Conservation (phyloP, 2,329 filamentous ascomycete genomes). For the Penicillium corylophilum region DNA sequence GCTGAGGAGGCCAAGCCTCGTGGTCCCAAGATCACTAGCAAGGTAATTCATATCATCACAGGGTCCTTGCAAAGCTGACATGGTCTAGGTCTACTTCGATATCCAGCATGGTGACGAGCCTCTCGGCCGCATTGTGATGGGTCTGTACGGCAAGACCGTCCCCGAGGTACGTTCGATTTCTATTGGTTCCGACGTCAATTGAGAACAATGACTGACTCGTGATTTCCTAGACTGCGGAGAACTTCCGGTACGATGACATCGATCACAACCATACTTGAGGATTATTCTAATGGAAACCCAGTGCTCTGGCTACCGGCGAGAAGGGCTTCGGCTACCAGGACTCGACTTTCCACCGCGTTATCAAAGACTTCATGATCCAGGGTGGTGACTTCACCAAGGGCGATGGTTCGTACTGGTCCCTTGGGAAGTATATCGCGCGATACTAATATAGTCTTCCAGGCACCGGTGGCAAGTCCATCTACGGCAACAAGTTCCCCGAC, state of each 20-base stretch:
- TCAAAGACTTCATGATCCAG: constrained; percentile 70
- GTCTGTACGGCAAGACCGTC: constrained; percentile 66
- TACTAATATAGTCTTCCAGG: constrained; percentile 39
- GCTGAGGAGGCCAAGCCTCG: constrained; percentile 62
- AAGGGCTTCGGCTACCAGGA: constrained; percentile 67
- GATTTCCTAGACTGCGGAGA: constrained; percentile 58
- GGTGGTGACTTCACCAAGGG: constrained; percentile 66
- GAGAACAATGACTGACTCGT: constrained; percentile 5
- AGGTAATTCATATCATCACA: constrained; percentile 52
- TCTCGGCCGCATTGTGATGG: constrained; percentile 61
- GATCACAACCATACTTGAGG: not conserved
- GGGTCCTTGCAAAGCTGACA: constrained; percentile 11
- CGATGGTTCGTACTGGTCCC: constrained; percentile 48
- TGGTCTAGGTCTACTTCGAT: constrained; percentile 61
- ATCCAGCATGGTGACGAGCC: constrained; percentile 63
- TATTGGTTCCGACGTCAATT: not conserved
- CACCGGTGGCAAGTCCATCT: constrained; percentile 68
- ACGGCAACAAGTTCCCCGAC: constrained; percentile 64
- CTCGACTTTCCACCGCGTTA: constrained; percentile 68
- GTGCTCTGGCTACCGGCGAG: constrained; percentile 63
- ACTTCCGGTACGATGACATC: constrained; percentile 54
- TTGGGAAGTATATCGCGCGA: not conserved
- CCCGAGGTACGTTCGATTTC: constrained; percentile 53
- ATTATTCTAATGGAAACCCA: constrained; percentile 18
- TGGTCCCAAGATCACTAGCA: constrained; percentile 92